Evolutionary conservation across 352 stramenopile species (phyloP), one percentile per base, ranked within the genome.

Genomic region (Pythium aristosporum): DNA sequence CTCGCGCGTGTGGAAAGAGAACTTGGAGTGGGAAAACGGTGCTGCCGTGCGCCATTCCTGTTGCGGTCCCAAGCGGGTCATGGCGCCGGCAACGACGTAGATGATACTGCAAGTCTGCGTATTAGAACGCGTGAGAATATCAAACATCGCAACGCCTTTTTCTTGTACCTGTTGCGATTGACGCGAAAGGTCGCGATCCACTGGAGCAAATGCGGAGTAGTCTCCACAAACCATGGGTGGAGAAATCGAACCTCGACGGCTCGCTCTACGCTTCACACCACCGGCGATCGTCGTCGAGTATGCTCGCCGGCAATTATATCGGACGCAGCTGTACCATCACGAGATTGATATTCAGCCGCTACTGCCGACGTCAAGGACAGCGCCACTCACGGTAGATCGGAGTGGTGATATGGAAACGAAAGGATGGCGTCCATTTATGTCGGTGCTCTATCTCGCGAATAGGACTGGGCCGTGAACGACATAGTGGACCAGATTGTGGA

Each of bases 1-100:
- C 58, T 63, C 76, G 10, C 87, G 83, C 47, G 72, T 96, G 36
- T 98, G 94, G 94, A 98, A 98, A 76, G 91, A 98, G 71, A 98
- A 98, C 74, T 71, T 87, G 21, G 94, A 98, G 76, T 98, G 94
- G 85, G 68, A 64, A 41, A 61, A 68, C 21, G 71, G 75, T 60
- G 71, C 61, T 20, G 64, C 60, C 28, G 65, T 44, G 11, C 72
- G 76, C 8, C 43, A 42, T 43, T 55, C 37, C 53, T 89, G 82
- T 68, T 91, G 82, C 20, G 60, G 60, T 18, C 66, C 61, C 10
- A 88, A 87, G 69, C 68, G 80, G 46, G 73, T 79, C n/a, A 85
- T 88, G 81, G 52, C 72, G 16, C 77, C 80, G 12, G 39, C 74
- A 3, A 58, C 50, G 12, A 42, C 21, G 20, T 36, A 73, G 20